Percentiles rank a stretch among this genome's conserved stretches.
Evolutionary conservation across 257 asterid species (phyloP).

Genomic region (Nicotiana tomentosiformis): DNA sequence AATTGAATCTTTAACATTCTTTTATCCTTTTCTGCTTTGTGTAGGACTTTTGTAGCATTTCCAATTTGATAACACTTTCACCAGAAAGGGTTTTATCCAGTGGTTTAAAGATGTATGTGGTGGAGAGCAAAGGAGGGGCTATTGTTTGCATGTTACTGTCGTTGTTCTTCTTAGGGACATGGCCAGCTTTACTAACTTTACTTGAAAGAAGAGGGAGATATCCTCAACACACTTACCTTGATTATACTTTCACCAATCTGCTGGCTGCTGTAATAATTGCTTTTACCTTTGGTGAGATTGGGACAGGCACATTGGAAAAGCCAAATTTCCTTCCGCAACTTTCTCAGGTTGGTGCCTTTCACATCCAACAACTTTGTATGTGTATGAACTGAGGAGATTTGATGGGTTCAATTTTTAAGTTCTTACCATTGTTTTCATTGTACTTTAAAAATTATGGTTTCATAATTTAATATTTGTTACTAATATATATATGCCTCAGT

Average conservation of each 20-base stretch:
- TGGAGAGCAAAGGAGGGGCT: conserved; percentile 96
- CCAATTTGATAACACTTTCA: conserved; percentile 19
- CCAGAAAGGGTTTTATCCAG: conserved; percentile 11
- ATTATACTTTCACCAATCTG: conserved; percentile 76
- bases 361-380: not conserved
- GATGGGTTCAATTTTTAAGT: too few species aligned
- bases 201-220: conserved; percentile 89
- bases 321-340: conserved; percentile 74
- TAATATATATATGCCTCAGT: too few species aligned
- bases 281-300: conserved; percentile 82
- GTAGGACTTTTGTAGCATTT: conserved; percentile 33
- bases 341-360: conserved; percentile 44
- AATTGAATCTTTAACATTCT: not conserved
- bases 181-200: conserved; percentile 89
- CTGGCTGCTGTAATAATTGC: conserved; percentile 89
- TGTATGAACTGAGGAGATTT: too few species aligned
- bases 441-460: too few species aligned
- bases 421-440: too few species aligned
- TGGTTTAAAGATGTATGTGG: conserved; percentile 60
- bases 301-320: conserved; percentile 35
- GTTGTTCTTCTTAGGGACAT: conserved; percentile 75
- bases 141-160: conserved; percentile 81
- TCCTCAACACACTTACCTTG: conserved; percentile 93
- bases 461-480: too few species aligned
- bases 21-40: not conserved